Evolutionary conservation across 257 asterid genomes (phyloP).

Genomic region (Lavandula angustifolia): DNA sequence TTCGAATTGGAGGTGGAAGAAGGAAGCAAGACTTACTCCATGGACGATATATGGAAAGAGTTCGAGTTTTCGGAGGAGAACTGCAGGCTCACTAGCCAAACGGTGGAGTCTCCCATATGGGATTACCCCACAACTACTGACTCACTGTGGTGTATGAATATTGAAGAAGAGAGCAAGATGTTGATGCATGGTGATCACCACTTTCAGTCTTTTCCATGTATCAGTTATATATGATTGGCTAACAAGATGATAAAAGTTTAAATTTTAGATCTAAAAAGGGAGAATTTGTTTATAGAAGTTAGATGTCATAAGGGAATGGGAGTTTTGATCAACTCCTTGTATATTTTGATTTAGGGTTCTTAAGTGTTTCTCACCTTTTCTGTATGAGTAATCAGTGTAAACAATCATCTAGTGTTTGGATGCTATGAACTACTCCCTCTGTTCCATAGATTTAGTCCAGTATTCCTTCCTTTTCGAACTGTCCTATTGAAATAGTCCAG

Average conservation of each 20-base stretch:
- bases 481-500: no score
- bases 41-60: constrained; percentile 89
- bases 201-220: constrained; percentile 42
- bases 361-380: constrained; percentile 2
- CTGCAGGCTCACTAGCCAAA: constrained; percentile 26
- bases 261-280: constrained; percentile 12
- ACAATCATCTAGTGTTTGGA: no score
- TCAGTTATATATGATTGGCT: constrained; percentile 38
- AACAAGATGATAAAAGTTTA: constrained; percentile 13
- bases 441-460: no score
- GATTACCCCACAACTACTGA: constrained; percentile 56
- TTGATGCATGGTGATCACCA: constrained; percentile 40
- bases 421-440: no score
- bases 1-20: constrained; percentile 43
- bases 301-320: constrained; percentile 31
- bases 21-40: constrained; percentile 41
- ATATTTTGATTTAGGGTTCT: constrained; percentile 22
- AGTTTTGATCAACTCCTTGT: constrained; percentile 21
- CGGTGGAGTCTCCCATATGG: constrained; percentile 63
- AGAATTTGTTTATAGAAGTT: constrained; percentile 31
- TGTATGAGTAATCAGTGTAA: constrained; percentile 27
- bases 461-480: no score
- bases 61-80: constrained; percentile 58
- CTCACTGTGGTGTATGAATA: constrained; percentile 54
- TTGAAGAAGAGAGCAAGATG: constrained; percentile 43